These are phyloP conservation scores for Aureobasidium sp. DNA, from an alignment of 2,329 filamentous ascomycete genomes.

Conservation along the genomic window DNA sequence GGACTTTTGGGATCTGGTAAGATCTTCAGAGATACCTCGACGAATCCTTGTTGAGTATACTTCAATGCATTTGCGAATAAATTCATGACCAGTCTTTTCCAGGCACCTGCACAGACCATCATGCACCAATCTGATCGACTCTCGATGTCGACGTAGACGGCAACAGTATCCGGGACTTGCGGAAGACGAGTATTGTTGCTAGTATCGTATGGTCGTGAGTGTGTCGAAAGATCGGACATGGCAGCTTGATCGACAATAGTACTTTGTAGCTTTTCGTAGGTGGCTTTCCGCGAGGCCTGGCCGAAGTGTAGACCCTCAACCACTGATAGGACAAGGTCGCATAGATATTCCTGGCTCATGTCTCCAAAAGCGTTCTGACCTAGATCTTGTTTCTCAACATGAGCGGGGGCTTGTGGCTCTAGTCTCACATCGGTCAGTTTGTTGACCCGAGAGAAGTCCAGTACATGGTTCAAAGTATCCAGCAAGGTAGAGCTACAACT, in stretches of 20 bases:
- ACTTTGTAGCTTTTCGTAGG: background rate
- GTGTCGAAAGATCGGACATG: background rate
- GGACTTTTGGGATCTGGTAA: background rate
- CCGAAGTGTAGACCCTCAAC: conserved; percentile 16
- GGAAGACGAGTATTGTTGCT: background rate
- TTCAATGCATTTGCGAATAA: conserved; percentile 52
- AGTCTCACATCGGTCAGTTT: conserved; percentile 14
- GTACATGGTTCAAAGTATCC: conserved; percentile 38
- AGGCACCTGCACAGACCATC: conserved; percentile 28
- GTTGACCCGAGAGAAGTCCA: conserved; percentile 25
- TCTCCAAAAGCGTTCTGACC: background rate
- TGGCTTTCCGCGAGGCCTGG: conserved; percentile 4
- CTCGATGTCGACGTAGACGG: conserved; percentile 9
- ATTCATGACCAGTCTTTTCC: conserved; percentile 52
- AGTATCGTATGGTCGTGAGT: background rate
- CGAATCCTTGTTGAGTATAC: conserved; percentile 44
- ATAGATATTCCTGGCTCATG: background rate
- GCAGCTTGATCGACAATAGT: background rate
- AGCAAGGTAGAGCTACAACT: conserved; percentile 51
- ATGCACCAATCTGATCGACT: conserved; percentile 15
- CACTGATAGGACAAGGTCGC: conserved; percentile 2
- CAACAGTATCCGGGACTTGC: background rate
- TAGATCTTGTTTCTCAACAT: background rate
- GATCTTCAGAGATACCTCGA: conserved; percentile 31
- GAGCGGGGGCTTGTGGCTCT: background rate